These are phyloP conservation scores for Pythium coloratum DNA, from an alignment of 352 stramenopile species.

Conservation along the genomic window DNA sequence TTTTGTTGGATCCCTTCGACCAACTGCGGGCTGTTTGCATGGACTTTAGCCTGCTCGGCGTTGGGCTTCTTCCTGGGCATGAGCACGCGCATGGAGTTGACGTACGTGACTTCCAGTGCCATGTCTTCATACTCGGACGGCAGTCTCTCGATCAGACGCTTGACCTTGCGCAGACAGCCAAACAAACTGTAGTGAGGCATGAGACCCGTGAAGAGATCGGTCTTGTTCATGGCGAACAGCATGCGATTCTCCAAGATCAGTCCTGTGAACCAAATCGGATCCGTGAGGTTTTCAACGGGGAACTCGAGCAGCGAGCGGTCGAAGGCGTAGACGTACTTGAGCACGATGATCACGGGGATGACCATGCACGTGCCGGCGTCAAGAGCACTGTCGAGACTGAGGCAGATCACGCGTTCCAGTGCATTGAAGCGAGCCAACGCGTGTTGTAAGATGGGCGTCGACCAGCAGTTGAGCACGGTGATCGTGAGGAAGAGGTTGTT, in stretches of 20 bases:
- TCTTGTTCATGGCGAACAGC: constrained; percentile 28
- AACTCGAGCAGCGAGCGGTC: constrained; percentile 20
- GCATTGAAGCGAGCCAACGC: constrained; percentile 20
- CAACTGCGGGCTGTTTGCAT: not conserved
- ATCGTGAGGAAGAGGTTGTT: constrained; percentile 27
- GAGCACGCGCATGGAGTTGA: constrained; percentile 23
- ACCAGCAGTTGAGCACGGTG: constrained; percentile 29
- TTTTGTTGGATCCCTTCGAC: constrained; percentile 1
- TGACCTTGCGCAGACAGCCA: constrained; percentile 24
- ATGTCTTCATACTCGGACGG: constrained; percentile 16
- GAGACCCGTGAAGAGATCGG: constrained; percentile 24
- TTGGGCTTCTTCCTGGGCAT: constrained; percentile 15
- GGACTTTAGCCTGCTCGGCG: not conserved
- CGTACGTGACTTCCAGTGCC: constrained; percentile 21
- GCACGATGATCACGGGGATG: constrained; percentile 23
- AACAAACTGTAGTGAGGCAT: constrained; percentile 29
- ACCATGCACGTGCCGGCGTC: constrained; percentile 22
- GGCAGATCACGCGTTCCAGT: constrained; percentile 25
- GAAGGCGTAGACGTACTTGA: constrained; percentile 28
- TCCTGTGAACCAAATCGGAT: constrained; percentile 25
- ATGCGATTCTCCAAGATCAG: constrained; percentile 30
- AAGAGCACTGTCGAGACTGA: constrained; percentile 21
- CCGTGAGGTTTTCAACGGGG: constrained; percentile 18
- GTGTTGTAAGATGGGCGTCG: constrained; percentile 27
- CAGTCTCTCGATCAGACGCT: constrained; percentile 19